phyloP scores from a whole-genome alignment of 2,329 filamentous ascomycete species.

The Alternaria sp. region DNA sequence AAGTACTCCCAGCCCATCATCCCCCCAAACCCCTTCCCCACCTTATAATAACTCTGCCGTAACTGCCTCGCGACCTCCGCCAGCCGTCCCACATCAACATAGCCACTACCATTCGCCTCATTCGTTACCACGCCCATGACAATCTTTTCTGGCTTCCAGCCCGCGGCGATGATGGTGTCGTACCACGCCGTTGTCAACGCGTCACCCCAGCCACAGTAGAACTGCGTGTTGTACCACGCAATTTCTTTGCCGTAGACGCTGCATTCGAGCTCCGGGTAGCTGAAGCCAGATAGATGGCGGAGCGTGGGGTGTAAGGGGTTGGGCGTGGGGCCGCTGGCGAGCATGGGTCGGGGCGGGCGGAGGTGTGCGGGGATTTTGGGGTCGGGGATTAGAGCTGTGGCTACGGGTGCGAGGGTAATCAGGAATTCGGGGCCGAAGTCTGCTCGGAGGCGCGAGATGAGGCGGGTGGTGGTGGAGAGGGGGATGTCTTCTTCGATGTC shows the following conservation, averaged over 20 bases:
- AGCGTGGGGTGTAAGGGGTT: conserved; percentile 45
- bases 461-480: conserved; percentile 65
- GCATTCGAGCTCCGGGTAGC: conserved; percentile 75
- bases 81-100: conserved; percentile 65
- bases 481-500: conserved; percentile 73
- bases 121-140: conserved; percentile 84
- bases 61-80: conserved; percentile 64
- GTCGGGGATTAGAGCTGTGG: conserved; percentile 69
- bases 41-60: conserved; percentile 61
- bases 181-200: conserved; percentile 60
- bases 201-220: conserved; percentile 89
- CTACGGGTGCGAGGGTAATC: conserved; percentile 82
- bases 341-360: conserved; percentile 38
- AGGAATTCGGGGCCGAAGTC: conserved; percentile 76
- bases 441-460: conserved; percentile 56
- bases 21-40: conserved; percentile 70
- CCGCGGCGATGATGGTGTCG: conserved; percentile 63
- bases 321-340: conserved; percentile 36
- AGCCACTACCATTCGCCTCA: conserved; percentile 71
- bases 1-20: conserved; percentile 98
- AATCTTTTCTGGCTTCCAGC: conserved; percentile 76
- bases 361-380: conserved; percentile 41
- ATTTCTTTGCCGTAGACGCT: conserved; percentile 58
- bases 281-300: conserved; percentile 79
- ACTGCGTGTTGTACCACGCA: conserved; percentile 88